A percentile compares a stretch with the other conserved stretches of the same genome.
Conservation (phyloP, 176 grass and related monocot species). For the Cenchrus fungigraminus region DNA sequence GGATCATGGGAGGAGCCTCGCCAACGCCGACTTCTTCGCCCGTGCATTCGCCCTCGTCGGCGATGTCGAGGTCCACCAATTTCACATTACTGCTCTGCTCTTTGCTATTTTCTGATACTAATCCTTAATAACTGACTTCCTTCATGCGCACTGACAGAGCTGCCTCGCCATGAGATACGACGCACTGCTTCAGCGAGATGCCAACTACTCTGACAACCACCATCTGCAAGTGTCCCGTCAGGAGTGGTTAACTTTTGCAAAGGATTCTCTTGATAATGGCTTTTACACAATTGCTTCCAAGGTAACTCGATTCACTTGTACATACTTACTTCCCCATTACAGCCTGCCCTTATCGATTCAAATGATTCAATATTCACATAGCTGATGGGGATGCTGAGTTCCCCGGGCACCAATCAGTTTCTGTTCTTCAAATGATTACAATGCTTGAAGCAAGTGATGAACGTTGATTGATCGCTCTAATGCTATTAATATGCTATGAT, state of each 20-base stretch:
- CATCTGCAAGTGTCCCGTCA: conserved; percentile 54
- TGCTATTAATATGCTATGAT: background rate
- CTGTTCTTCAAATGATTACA: no score
- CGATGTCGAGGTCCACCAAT: conserved; percentile 63
- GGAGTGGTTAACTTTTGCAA: conserved; percentile 83
- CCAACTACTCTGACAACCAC: conserved; percentile 34
- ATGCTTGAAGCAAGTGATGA: no score
- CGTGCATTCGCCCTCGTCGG: conserved; percentile 65
- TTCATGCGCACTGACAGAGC: conserved; percentile 44
- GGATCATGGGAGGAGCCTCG: conserved; percentile 44
- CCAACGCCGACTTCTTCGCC: conserved; percentile 71
- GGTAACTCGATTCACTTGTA: conserved; percentile 33
- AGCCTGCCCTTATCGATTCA: background rate
- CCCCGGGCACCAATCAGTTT: background rate
- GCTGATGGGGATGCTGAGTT: background rate
- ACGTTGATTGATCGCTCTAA: no score
- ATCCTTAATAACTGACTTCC: background rate
- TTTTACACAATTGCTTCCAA: conserved; percentile 78
- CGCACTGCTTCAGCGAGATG: conserved; percentile 60
- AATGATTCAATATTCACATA: background rate
- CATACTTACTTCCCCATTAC: background rate
- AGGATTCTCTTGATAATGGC: conserved; percentile 81
- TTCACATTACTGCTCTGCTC: background rate
- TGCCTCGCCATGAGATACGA: conserved; percentile 87
- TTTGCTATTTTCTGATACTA: background rate